Base-by-base conservation (phyloP, 768 basidiomycete genomes). In the Leccinum subtestaceum region DNA sequence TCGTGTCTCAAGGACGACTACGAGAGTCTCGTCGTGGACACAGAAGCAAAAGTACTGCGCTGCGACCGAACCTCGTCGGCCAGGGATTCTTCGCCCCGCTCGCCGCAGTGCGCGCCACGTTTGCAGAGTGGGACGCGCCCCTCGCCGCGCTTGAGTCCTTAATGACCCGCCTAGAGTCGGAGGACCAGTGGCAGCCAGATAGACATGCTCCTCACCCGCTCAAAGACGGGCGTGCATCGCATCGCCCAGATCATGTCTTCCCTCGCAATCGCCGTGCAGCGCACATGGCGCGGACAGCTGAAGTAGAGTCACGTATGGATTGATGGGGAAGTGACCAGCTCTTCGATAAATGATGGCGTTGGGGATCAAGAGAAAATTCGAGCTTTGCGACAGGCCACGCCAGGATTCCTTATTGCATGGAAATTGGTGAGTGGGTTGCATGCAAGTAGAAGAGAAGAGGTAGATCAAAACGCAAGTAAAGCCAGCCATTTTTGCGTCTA, bases 51-150 rank as follows among this genome's bases (percentile, higher is more conserved):
- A 67, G 79, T 96, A 25, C 79, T 96, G 38, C 78, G 76, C 38
- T 84, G 88, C 50, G 93, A 95, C 78, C 87, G 13, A 80, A 77
- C 53, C 80, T 94, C 25, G 93, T 95, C 34, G 89, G 84, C 21
- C 81, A 81, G 57, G 85, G 86, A 9, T 87, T 89, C 4, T 94
- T 89, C 68, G 93, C 96, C 5, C 93, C 94, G 4, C 77, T 97
- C 32, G 91, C 94, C 0, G 86, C 87, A 5, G 75, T 97, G 60
- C 84, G 89, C 55, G 92, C 95, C 13, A 84, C 82, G 17, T 95
- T 96, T 71, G 83, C 90, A 7, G 84, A 84, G 71, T 97, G 95
- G 95, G 91, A 93, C 64, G 87, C 90, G 8, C 93, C 93, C 15
- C 77, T 97, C 52, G 84, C 85, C 36, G 84, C 89, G 5, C 80